Evolutionary conservation across 345 rosid species (phyloP).

Genomic region (Eucalyptus regnans): DNA sequence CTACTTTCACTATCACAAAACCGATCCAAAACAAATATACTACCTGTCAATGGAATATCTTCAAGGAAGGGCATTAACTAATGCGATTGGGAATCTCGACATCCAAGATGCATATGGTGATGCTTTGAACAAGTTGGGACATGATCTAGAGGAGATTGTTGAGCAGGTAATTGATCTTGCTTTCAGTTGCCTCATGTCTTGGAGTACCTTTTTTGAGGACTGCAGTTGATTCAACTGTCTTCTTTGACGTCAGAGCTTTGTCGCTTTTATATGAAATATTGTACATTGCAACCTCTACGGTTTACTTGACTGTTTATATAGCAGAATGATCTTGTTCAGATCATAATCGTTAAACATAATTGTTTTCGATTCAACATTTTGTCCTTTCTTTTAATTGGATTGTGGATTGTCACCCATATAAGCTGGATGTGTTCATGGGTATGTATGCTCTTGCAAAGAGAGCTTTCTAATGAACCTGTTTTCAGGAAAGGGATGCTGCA

Average conservation of each 20-base stretch:
- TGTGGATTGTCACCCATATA: not conserved
- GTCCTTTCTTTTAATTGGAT: not conserved
- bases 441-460: not conserved
- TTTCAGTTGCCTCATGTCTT: not conserved
- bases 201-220: not conserved
- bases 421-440: not conserved
- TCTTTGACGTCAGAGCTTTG: not conserved
- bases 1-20: constrained; percentile 61
- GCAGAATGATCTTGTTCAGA: not conserved
- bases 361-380: not conserved
- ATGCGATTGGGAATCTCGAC: constrained; percentile 73
- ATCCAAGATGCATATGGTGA: constrained; percentile 69
- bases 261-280: not conserved
- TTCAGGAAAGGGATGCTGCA: constrained; percentile 96
- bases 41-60: constrained; percentile 97
- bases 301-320: not conserved
- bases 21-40: constrained; percentile 85
- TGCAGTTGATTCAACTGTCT: not conserved
- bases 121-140: constrained; percentile 70
- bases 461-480: not conserved
- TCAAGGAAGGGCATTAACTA: constrained; percentile 92
- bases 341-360: not conserved
- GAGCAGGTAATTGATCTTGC: constrained; percentile 48
- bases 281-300: not conserved
- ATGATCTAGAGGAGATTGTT: constrained; percentile 72